A percentile compares a stretch with the other conserved stretches of the same genome.
Conservation (phyloP, 2,329 filamentous ascomycete species). For the Dendrostoma leiphaemia region DNA sequence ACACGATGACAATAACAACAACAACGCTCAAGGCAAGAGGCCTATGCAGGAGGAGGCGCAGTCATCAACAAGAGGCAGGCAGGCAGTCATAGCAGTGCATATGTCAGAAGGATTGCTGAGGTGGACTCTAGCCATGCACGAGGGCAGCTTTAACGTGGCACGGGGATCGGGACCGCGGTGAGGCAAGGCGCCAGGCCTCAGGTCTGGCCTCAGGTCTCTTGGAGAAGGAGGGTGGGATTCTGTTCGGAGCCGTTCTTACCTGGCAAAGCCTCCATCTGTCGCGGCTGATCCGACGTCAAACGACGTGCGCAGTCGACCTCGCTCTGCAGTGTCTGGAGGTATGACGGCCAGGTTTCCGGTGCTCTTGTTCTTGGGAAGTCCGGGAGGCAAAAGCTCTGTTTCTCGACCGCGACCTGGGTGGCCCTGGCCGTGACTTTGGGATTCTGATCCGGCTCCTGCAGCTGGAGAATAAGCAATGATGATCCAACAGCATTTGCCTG, state of each 20-base stretch:
- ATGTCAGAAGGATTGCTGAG: conserved; percentile 23
- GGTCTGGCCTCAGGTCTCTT: too few relatives aligned
- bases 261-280: conserved; percentile 71
- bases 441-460: conserved; percentile 1
- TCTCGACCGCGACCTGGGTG: background rate
- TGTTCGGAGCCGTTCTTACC: conserved; percentile 50
- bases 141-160: conserved; percentile 1
- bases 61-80: background rate
- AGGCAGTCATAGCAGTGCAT: background rate
- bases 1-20: conserved; percentile 4
- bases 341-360: conserved; percentile 58
- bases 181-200: too few relatives aligned
- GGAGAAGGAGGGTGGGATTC: conserved; percentile 6
- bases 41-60: background rate
- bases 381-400: conserved; percentile 34
- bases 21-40: conserved; percentile 10
- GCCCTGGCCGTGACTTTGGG: background rate
- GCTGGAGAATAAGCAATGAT: conserved; percentile 6
- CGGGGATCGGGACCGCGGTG: background rate
- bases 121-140: conserved; percentile 3
- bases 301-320: conserved; percentile 67
- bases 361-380: conserved; percentile 63
- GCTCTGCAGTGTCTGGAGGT: conserved; percentile 49
- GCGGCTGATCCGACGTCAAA: conserved; percentile 67
- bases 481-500: background rate